Evolutionary conservation across 129 eudicot species (phyloP).

Genomic region (Erigeron canadensis): DNA sequence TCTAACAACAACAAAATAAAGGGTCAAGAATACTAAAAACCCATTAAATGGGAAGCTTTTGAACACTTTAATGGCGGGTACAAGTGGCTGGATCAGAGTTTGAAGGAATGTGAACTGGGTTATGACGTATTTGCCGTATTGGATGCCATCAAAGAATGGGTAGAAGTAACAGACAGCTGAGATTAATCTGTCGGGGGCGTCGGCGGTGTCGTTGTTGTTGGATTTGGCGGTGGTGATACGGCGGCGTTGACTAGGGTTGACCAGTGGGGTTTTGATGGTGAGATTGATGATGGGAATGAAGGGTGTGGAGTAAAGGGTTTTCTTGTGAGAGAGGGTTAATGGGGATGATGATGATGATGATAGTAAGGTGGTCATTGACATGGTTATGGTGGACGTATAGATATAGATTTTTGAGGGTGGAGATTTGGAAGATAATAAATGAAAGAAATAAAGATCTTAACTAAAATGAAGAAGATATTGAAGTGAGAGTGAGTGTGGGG

Average conservation of each 20-base stretch:
- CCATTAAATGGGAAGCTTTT: conserved; percentile 93
- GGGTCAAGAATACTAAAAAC: conserved; percentile 61
- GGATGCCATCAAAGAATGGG: conserved; percentile 94
- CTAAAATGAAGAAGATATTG: no score
- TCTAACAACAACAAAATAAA: conserved; percentile 85
- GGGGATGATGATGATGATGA: conserved; percentile 34
- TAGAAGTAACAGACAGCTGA: conserved; percentile 87
- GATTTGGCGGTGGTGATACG: conserved; percentile 40
- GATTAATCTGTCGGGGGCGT: conserved; percentile 84
- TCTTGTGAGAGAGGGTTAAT: conserved; percentile 25
- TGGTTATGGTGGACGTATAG: no score
- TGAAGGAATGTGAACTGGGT: conserved; percentile 73
- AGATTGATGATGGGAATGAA: conserved; percentile 16
- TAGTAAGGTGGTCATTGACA: no score
- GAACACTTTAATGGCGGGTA: conserved; percentile 84
- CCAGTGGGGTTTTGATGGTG: conserved; percentile 27
- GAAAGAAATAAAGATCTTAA: no score
- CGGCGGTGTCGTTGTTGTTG: conserved; percentile 50
- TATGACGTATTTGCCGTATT: conserved; percentile 83
- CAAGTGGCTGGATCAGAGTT: conserved; percentile 71
- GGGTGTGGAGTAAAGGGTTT: conserved; percentile 24
- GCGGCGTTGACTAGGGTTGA: conserved; percentile 29
- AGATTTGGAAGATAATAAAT: no score
- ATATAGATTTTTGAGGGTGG: no score
- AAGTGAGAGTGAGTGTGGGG: no score